Percentiles rank a stretch among this genome's conserved stretches.
Evolutionary conservation across 208 protist species (phyloP).

Genomic region (Leishmania tarentolae): DNA sequence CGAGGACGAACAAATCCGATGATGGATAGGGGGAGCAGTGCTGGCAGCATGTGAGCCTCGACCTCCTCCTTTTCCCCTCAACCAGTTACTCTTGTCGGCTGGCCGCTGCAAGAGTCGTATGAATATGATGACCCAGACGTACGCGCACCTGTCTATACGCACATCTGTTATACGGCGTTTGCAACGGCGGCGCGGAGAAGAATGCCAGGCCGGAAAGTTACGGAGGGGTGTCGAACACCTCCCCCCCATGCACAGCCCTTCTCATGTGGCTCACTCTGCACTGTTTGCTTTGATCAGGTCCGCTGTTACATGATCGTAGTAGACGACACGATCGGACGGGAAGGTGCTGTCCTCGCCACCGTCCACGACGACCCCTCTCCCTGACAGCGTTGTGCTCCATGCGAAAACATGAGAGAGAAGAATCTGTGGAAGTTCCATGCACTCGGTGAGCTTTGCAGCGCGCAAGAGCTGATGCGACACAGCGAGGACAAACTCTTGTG

Average conservation of each 20-base stretch:
- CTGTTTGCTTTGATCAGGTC: conserved; percentile 78
- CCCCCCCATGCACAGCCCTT: not conserved
- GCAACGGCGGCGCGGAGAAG: not conserved
- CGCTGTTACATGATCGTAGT: conserved; percentile 84
- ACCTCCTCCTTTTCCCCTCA: not conserved
- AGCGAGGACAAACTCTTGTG: conserved; percentile 28
- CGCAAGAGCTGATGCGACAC: conserved; percentile 61
- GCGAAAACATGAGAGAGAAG: conserved; percentile 49
- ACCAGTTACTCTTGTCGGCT: not conserved
- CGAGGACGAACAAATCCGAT: not conserved
- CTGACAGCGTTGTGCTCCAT: conserved; percentile 22
- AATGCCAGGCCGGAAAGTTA: not conserved
- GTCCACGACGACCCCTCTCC: conserved; percentile 53
- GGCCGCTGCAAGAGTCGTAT: not conserved
- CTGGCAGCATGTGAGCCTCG: not conserved
- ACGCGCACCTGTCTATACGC: not conserved
- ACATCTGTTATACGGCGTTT: not conserved
- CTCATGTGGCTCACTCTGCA: conserved; percentile 10
- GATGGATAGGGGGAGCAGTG: not conserved
- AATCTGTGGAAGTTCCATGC: conserved; percentile 64
- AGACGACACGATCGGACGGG: conserved; percentile 56
- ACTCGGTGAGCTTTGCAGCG: conserved; percentile 62
- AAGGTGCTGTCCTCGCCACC: conserved; percentile 55
- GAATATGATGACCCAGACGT: not conserved
- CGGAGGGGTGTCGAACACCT: not conserved